phyloP scores from a whole-genome alignment of 371 early-diverging fungal species.

The Amoeboaphelidium protococcarum region DNA sequence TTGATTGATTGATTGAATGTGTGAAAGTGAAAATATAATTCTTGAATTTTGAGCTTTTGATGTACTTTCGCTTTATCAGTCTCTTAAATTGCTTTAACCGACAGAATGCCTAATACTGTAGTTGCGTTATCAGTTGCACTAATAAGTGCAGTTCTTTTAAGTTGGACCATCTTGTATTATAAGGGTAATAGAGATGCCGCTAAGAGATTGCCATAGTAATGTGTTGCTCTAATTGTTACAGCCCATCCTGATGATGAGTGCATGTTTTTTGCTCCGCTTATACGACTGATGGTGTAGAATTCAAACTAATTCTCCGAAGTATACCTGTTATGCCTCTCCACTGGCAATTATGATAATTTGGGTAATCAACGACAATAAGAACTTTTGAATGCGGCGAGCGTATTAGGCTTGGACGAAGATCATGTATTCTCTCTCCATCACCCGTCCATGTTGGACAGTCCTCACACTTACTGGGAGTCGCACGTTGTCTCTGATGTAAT shows the following conservation, averaged over 20 bases:
- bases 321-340: conserved; percentile 55
- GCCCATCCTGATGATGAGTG: conserved; percentile 99
- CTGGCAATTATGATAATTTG: conserved; percentile 29
- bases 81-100: no score
- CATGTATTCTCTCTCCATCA: conserved; percentile 19
- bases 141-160: no score
- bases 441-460: conserved; percentile 46
- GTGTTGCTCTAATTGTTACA: conserved; percentile 30
- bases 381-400: conserved; percentile 29
- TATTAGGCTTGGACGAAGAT: conserved; percentile 28
- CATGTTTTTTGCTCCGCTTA: conserved; percentile 86
- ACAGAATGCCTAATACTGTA: no score
- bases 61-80: no score
- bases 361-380: conserved; percentile 55
- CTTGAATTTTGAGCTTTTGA: no score
- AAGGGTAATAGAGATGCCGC: no score
- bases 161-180: no score
- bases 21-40: no score
- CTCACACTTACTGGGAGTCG: conserved; percentile 36
- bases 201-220: no score
- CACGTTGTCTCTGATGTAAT: conserved; percentile 24
- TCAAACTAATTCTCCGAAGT: conserved; percentile 14
- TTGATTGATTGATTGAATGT: no score
- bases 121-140: no score
- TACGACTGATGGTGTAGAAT: conserved; percentile 26